Evolutionary conservation across 108 stramenopile genomes (phyloP).

Genomic region (Nannochloropsis granulata): DNA sequence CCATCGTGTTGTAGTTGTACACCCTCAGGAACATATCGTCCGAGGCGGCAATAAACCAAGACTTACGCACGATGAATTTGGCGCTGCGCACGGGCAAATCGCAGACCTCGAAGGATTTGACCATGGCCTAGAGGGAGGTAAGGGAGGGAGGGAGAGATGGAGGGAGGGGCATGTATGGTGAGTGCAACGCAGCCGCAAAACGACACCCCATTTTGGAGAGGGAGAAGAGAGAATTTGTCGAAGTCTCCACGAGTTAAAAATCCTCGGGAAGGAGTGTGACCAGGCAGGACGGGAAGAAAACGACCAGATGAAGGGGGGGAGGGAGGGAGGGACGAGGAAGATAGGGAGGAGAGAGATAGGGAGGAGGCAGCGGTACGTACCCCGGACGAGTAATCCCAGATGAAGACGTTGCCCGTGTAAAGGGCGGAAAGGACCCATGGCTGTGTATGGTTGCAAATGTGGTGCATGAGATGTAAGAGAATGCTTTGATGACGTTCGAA

Average conservation of each 20-base stretch:
- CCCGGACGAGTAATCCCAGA: slow-evolving; percentile 76
- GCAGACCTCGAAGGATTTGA: slow-evolving; percentile 87
- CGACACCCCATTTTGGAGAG: background rate
- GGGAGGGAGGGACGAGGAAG: background rate
- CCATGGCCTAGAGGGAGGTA: background rate
- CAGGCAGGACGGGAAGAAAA: background rate
- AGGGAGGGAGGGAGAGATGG: background rate
- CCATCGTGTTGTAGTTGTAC: slow-evolving; percentile 99
- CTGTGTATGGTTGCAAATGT: background rate
- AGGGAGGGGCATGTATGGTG: background rate
- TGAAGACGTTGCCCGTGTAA: slow-evolving; percentile 92
- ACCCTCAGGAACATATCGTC: slow-evolving; percentile 64
- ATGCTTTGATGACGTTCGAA: background rate
- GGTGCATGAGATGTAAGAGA: background rate
- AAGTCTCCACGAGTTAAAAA: too few species aligned
- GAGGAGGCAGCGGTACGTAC: background rate
- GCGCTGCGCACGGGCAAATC: slow-evolving; percentile 91
- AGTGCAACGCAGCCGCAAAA: background rate
- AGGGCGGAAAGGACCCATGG: slow-evolving; percentile 92
- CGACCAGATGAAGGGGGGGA: background rate
- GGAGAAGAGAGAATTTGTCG: background rate
- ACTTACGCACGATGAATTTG: slow-evolving; percentile 86
- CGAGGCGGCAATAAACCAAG: slow-evolving; percentile 81
- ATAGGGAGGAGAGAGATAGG: background rate
- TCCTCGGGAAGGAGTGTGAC: too few species aligned